Base-by-base conservation (phyloP, 1,284 basidiomycete genomes). In the Ceraceosorus guamensis region DNA sequence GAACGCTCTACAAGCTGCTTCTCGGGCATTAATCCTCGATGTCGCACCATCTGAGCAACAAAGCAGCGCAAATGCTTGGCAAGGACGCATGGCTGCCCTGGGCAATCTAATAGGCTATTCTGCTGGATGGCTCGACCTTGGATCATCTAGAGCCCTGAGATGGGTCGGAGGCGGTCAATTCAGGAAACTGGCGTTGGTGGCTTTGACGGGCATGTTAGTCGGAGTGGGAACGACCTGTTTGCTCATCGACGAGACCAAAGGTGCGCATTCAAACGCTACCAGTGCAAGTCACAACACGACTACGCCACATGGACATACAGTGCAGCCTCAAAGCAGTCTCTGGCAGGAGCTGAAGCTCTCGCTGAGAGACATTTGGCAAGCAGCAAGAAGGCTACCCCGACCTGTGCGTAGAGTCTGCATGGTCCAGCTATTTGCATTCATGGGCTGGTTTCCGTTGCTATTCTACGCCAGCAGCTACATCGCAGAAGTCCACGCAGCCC, bases 1-100 rank as follows among this genome's bases (percentile, higher is more conserved):
- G 59, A 98, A 98, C 75, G 82, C 77, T 13, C 79, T 96, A 46
- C 91, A 96, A 82, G 91, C 91, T 0, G 91, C 91, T 3, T 79
- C 93, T 18, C 82, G 92, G 37, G 95, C 95, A 72, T 83, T 98
- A 24, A 82, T 96, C 11, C 82, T 98, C 57, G 93, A 98, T 75
- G 80, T 91, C 47, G 85, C 89, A 0, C 91, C 91, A 4, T 82
- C 86, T 3, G 83, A 87, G 61, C 91, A 97, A 77, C 83, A 96
- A 37, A 91, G 87, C 62, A 82, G 85, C 13, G 91, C 88, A 5
- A 98, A 96, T 78, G 93, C 93, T n/a, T 98, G 93, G 92, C 91
- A 96, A 67, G 89, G 91, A 14, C 82, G 90, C 14, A 72, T 73
- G 70, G 66, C 66, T 18, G 68, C 71, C 30, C 50, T 60, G 1